phyloP scores from a whole-genome alignment of 768 basidiomycete species.

The Thelephora ganbajun region DNA sequence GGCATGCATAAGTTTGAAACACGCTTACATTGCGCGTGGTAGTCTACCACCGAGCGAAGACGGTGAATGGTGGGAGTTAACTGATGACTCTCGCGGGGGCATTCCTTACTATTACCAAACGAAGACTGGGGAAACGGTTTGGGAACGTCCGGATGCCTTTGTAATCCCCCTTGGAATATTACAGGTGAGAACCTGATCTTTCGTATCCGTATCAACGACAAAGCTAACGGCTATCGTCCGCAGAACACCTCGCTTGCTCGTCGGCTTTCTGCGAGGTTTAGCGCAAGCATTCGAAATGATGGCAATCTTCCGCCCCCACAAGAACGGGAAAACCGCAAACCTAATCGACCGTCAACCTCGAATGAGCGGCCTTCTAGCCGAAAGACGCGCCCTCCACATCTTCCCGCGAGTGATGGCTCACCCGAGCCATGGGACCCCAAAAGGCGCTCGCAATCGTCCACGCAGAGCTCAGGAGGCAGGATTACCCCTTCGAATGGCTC shows the following conservation, averaged over 20 bases:
- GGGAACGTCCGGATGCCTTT: constrained; percentile 83
- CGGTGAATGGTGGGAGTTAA: constrained; percentile 95
- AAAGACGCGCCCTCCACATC: not conserved
- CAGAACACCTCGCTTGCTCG: constrained; percentile 66
- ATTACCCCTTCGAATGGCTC: constrained; percentile 11
- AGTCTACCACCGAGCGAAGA: constrained; percentile 73
- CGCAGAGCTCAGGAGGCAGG: constrained; percentile 19
- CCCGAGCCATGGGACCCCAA: too few relatives aligned
- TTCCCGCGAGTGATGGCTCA: not conserved
- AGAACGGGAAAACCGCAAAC: constrained; percentile 1
- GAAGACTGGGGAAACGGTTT: constrained; percentile 79
- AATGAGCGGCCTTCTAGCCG: not conserved
- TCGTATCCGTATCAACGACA: constrained; percentile 3
- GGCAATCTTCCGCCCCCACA: constrained; percentile 1
- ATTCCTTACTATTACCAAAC: constrained; percentile 93
- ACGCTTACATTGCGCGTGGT: not conserved
- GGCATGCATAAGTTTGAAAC: constrained; percentile 10
- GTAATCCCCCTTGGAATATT: constrained; percentile 85
- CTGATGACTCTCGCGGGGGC: constrained; percentile 70
- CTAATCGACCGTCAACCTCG: constrained; percentile 2
- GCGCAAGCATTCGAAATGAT: constrained; percentile 12
- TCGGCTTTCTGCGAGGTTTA: constrained; percentile 33
- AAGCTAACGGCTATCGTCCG: constrained; percentile 1
- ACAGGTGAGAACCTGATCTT: constrained; percentile 37
- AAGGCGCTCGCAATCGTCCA: constrained; percentile 20